Evolutionary conservation across 192 early-diverging fungal species (phyloP), one percentile per base, ranked within the genome.

Genomic region (Podochytrium sp.): DNA sequence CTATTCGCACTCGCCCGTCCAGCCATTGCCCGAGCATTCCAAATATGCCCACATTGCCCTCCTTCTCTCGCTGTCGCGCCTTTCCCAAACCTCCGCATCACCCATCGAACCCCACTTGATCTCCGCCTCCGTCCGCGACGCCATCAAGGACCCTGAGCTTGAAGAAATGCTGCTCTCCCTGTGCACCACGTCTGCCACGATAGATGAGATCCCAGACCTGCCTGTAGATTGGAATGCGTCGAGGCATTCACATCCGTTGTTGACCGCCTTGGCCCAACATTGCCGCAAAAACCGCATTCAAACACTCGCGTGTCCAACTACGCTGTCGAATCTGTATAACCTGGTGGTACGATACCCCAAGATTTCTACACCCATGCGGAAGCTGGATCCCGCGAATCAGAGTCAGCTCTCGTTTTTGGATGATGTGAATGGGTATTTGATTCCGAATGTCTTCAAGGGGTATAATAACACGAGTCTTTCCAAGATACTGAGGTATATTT

Each of bases 281-380:
- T 57, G 55, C 55, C 6, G 27, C 6, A 10, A 10, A 29, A 29
- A 29, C 10, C 7, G 10, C 7, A 57, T 57, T 57, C 20, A 57
- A 18, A 57, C 55, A 29, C 55, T 57, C 55, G 55, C 55, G 14
- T 29, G 6, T 29, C 55, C 55, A 25, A 10, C 55, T 7, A 29
- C 55, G 55, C 27, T 57, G 29, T 57, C 55, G 55, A 57, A 57
- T 32, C 55, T 57, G 7, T 32, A 57, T 57, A 57, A 20, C 27
- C 32, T 57, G 55, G 7, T 57, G 55, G 32, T 57, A 7, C 10
- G 32, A 57, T 57, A 14, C 32, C 55, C 55, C 6, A 57, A 20
- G 27, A 18, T 57, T 10, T 7, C 6, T 12, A 32, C 55, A 14
- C 55, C 20, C 29, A 10, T 20, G 29, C 55, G 23, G 14, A n/a